Evolutionary conservation across 2,329 filamentous ascomycete species (phyloP).

Genomic region (Diaporthe eres): DNA sequence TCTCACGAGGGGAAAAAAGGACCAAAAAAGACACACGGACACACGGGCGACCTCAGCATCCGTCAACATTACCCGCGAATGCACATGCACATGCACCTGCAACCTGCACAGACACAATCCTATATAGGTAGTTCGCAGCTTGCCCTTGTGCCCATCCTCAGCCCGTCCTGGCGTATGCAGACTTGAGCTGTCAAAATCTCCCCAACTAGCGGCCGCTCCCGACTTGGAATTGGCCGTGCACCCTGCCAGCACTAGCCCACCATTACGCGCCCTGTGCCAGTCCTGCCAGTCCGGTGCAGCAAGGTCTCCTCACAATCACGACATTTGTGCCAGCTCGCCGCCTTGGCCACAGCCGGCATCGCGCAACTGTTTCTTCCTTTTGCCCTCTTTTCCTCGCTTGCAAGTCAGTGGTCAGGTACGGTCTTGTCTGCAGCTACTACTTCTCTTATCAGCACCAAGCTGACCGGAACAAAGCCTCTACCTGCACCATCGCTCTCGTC

Average conservation of each 20-base stretch:
- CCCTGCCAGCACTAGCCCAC: neutral
- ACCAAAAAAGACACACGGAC: neutral
- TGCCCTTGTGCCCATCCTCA: neutral
- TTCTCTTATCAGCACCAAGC: neutral
- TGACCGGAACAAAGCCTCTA: neutral
- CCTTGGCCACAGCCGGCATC: slow-evolving; percentile 30
- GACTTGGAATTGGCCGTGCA: slow-evolving; percentile 23
- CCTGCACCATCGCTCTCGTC: neutral
- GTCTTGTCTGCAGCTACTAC: neutral
- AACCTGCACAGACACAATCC: neutral
- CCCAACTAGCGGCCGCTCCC: slow-evolving; percentile 24
- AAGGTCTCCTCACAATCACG: slow-evolving; percentile 36
- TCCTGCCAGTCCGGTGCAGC: slow-evolving; percentile 1
- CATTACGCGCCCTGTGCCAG: neutral
- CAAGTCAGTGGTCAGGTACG: neutral
- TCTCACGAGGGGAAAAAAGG: slow-evolving; percentile 3
- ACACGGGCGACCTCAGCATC: slow-evolving; percentile 13
- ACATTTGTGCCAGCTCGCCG: slow-evolving; percentile 13
- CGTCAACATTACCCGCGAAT: neutral
- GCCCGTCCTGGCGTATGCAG: slow-evolving; percentile 6
- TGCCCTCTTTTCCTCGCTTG: neutral
- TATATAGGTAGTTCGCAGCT: neutral
- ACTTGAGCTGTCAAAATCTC: slow-evolving; percentile 20
- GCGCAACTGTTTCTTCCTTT: neutral
- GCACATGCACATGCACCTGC: neutral